Evolutionary conservation across 441 rosid genomes (phyloP).

Genomic region (Viola pubescens): DNA sequence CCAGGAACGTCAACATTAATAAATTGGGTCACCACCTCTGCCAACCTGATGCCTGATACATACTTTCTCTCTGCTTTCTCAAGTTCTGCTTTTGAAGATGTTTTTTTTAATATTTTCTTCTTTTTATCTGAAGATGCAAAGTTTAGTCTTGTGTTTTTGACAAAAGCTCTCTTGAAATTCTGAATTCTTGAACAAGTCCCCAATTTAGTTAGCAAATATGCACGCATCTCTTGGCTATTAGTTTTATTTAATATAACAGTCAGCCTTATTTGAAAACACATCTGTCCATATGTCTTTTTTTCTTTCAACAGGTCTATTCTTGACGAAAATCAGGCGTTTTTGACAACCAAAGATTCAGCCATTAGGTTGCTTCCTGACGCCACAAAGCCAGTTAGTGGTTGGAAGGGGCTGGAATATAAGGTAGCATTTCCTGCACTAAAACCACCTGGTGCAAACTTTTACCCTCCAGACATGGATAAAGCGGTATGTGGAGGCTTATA

Average conservation of each 20-base stretch:
- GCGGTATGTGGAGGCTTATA: constrained; percentile 33
- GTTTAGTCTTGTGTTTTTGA: no score
- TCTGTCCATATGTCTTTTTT: background rate
- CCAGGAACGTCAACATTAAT: background rate
- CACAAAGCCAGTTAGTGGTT: constrained; percentile 52
- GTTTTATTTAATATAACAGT: no score
- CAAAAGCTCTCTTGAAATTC: no score
- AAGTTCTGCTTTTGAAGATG: no score
- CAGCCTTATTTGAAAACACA: no score
- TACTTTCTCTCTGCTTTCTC: no score
- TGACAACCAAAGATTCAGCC: constrained; percentile 82
- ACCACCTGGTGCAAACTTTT: constrained; percentile 91
- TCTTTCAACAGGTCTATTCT: constrained; percentile 68
- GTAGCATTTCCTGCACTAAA: constrained; percentile 66
- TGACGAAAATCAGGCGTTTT: constrained; percentile 80
- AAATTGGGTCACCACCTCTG: background rate
- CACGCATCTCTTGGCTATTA: background rate
- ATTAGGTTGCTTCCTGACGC: constrained; percentile 67
- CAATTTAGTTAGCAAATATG: background rate
- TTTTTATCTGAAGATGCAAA: no score
- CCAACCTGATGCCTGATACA: background rate
- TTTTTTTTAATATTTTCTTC: no score
- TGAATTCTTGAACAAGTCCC: background rate
- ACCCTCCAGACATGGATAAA: constrained; percentile 95
- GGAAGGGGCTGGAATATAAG: constrained; percentile 91